Evolutionary conservation across 805 yeast species (phyloP).

Genomic region (Saccharomycopsis schoenii): DNA sequence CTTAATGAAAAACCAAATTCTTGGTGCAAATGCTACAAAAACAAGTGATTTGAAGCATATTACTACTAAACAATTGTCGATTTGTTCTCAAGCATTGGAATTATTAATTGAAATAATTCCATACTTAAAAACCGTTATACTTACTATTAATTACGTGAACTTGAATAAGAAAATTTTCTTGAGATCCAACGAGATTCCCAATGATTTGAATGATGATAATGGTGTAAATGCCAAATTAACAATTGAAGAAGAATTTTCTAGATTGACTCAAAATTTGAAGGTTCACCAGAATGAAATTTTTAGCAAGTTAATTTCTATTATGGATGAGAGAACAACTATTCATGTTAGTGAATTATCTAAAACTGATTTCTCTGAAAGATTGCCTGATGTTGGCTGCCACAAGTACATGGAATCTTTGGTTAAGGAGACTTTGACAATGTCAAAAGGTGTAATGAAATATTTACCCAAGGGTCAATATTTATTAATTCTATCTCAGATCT

Average conservation of each 20-base stretch:
- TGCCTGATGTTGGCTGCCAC: conserved; percentile 38
- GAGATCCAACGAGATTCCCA: conserved; percentile 12
- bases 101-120: conserved; percentile 33
- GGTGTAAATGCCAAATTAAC: conserved; percentile 18
- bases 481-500: conserved; percentile 26
- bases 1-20: conserved; percentile 47
- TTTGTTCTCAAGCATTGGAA: conserved; percentile 57
- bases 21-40: conserved; percentile 67
- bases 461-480: conserved; percentile 41
- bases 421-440: conserved; percentile 56
- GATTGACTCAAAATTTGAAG: conserved; percentile 32
- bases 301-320: conserved; percentile 54
- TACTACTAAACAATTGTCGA: conserved; percentile 60
- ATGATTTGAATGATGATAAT: conserved; percentile 9
- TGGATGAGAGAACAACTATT: conserved; percentile 50
- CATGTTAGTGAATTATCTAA: conserved; percentile 40
- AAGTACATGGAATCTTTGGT: conserved; percentile 56
- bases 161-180: conserved; percentile 6
- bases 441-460: conserved; percentile 48
- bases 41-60: conserved; percentile 68
- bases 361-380: conserved; percentile 38
- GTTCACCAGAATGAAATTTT: conserved; percentile 59
- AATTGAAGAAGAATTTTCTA: conserved; percentile 30
- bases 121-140: conserved; percentile 25
- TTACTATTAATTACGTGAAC: conserved; percentile 21